Conservation (phyloP, 768 basidiomycete genomes). For the Omphalotus guepiniiformis region DNA sequence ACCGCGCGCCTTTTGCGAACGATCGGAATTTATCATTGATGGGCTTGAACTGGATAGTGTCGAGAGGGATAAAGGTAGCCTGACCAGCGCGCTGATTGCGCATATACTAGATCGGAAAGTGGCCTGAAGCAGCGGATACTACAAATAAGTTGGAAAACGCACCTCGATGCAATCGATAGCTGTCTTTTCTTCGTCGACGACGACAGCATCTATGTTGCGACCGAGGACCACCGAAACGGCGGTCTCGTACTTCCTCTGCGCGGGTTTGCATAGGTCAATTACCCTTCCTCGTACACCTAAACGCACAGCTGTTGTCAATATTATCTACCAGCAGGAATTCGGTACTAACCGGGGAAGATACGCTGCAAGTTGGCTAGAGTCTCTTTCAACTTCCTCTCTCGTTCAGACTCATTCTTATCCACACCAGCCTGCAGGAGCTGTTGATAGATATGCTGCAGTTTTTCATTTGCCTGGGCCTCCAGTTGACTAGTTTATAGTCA, state of each 20-base stretch:
- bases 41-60: constrained; percentile 92
- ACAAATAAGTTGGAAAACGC: background rate
- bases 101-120: constrained; percentile 63
- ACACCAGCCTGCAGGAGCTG: constrained; percentile 89
- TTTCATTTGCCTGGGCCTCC: constrained; percentile 90
- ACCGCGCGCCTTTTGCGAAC: constrained; percentile 81
- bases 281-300: constrained; percentile 89
- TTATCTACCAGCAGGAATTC: background rate
- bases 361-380: constrained; percentile 78
- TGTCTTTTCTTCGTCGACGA: constrained; percentile 95
- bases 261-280: constrained; percentile 92
- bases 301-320: background rate
- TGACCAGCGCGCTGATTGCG: constrained; percentile 92
- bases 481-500: constrained; percentile 55
- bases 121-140: background rate
- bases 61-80: constrained; percentile 98
- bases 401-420: constrained; percentile 82
- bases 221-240: constrained; percentile 92
- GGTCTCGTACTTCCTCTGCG: constrained; percentile 85
- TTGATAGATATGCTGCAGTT: constrained; percentile 74
- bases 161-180: constrained; percentile 98
- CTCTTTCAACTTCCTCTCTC: constrained; percentile 81
- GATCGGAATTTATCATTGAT: constrained; percentile 93
- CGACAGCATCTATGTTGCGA: constrained; percentile 90
- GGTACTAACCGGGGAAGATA: constrained; percentile 75